Base-by-base conservation (phyloP, 768 basidiomycete species). In the Porpolomopsis calyptriformis region DNA sequence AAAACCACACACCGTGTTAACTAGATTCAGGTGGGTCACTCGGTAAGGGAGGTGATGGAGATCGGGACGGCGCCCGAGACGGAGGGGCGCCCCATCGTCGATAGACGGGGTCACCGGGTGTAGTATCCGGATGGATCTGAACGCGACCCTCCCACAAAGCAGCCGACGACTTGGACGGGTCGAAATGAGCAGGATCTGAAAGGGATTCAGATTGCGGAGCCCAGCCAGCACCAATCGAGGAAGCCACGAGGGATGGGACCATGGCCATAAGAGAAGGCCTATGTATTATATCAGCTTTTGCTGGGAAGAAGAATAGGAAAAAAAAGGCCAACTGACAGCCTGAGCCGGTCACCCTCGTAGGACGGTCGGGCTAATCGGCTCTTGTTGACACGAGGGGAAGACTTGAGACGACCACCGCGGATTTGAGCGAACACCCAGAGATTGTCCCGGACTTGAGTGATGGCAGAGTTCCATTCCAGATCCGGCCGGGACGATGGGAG, bases 41-140 rank as follows among this genome's bases (percentile, higher is more conserved):
- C n/a, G n/a, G n/a, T 31, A 14, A 14, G 7, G 29, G 7, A 7
- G 29, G 7, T 14, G 29, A 31, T 31, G 29, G 29, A 14, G 14
- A 31, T 31, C 7, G 29, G 14, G 29, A 31, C 7, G 29, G 29
- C 29, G 29, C 14, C 14, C 29, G 7, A n/a, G n/a, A n/a, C n/a
- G n/a, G n/a, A n/a, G n/a, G n/a, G n/a, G n/a, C 39, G 18, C 60
- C 61, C 48, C 62, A 66, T 36, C 59, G 56, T 49, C 59, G 49
- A 39, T 57, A 72, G 9, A 68, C 64, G 11, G 71, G 69, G 54
- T 93, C 88, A 49, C 85, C 77, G 25, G 63, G 67, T 38, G 75
- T 69, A 2, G 90, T 93, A 29, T 86, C 87, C 0, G 91, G 91
- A 57, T 96, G 92, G 4, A 94, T 68, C 60, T 90, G 88, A 12